phyloP scores from a whole-genome alignment of 1,284 basidiomycete species.

The Sanghuangporus baumii region DNA sequence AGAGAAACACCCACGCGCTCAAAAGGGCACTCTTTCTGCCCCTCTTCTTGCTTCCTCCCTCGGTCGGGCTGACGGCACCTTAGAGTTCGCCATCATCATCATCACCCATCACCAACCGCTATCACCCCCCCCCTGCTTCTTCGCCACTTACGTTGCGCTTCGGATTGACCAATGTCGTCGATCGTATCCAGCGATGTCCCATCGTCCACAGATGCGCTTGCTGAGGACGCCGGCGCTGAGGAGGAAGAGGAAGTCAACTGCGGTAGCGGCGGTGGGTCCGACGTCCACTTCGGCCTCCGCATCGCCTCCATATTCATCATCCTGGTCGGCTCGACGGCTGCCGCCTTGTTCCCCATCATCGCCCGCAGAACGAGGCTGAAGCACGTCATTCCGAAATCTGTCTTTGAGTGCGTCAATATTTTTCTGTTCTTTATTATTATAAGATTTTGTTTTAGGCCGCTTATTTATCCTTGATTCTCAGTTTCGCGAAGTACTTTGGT shows the following conservation, averaged over 20 bases:
- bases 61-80: no score
- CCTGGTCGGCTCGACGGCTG: conserved; percentile 58
- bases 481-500: conserved; percentile 94
- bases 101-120: no score
- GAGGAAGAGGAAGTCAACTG: conserved; percentile 24
- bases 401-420: conserved; percentile 61
- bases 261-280: conserved; percentile 31
- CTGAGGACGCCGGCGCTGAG: not conserved
- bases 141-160: not conserved
- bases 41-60: no score
- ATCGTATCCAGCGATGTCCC: not conserved
- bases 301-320: conserved; percentile 90
- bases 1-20: no score
- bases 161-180: conserved; percentile 4
- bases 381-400: conserved; percentile 47
- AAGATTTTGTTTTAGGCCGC: conserved; percentile 12
- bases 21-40: no score
- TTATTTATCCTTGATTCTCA: conserved; percentile 27
- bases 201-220: not conserved
- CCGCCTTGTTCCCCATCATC: conserved; percentile 81
- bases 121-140: not conserved
- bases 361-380: conserved; percentile 55
- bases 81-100: no score
- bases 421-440: not conserved
- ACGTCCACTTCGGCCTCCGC: conserved; percentile 44